Conservation (phyloP, 441 rosid species). For the Pelargonium citronellum region DNA sequence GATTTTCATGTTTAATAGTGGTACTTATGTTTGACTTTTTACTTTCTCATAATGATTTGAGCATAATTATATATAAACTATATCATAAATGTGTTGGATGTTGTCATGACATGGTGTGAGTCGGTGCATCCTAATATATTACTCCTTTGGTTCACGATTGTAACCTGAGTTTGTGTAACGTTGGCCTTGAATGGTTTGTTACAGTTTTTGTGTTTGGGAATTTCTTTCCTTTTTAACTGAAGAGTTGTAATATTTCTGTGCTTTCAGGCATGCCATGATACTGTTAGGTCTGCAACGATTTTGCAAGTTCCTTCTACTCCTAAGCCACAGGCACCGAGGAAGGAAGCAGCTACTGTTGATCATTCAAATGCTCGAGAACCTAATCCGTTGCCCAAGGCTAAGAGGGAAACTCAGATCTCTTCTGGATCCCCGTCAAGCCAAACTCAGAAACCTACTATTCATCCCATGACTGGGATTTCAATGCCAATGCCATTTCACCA, state of each 20-base stretch:
- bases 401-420: conserved; percentile 49
- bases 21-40: conserved; percentile 11
- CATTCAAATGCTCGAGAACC: conserved; percentile 44
- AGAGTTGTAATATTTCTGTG: conserved; percentile 6
- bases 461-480: conserved; percentile 52
- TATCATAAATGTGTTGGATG: neutral
- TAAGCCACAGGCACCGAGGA: conserved; percentile 48
- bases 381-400: conserved; percentile 37
- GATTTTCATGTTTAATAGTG: neutral
- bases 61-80: neutral
- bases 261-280: conserved; percentile 66
- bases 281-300: conserved; percentile 44
- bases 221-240: conserved; percentile 18
- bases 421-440: conserved; percentile 42
- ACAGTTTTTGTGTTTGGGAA: neutral
- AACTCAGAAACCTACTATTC: conserved; percentile 51
- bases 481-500: conserved; percentile 71
- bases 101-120: neutral
- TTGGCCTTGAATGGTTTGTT: neutral
- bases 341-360: conserved; percentile 39
- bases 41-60: neutral
- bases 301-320: conserved; percentile 51
- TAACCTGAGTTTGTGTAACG: neutral
- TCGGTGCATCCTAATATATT: neutral
- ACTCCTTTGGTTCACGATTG: conserved; percentile 8